Evolutionary conservation across 2,329 filamentous ascomycete species (phyloP).

Genomic region (Xylariales sp.): DNA sequence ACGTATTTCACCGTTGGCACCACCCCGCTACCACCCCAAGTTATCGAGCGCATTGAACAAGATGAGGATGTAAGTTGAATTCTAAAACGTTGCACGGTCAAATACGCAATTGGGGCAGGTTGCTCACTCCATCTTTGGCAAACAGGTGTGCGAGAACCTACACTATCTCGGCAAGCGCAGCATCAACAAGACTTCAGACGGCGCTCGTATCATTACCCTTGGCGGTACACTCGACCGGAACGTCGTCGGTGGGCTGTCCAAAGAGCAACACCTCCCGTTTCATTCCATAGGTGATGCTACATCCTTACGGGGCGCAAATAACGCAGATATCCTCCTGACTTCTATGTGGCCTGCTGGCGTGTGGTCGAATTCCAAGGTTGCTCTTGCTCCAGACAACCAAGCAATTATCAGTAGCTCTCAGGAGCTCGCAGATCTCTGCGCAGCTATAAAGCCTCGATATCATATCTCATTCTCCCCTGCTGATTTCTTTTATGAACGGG

Average conservation of each 20-base stretch:
- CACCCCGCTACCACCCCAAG: slow-evolving; percentile 62
- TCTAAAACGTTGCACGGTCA: too few species aligned
- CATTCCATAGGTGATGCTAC: slow-evolving; percentile 77
- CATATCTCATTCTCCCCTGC: slow-evolving; percentile 70
- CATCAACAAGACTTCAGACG: slow-evolving; percentile 84
- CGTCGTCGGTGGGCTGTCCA: slow-evolving; percentile 57
- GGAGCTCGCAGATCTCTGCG: slow-evolving; percentile 73
- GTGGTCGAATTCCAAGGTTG: slow-evolving; percentile 61
- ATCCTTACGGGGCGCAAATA: slow-evolving; percentile 69
- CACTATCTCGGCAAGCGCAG: slow-evolving; percentile 86
- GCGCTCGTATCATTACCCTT: slow-evolving; percentile 79
- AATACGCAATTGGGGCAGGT: too few species aligned
- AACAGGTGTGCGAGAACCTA: slow-evolving; percentile 82
- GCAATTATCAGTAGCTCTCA: slow-evolving; percentile 51
- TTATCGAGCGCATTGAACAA: slow-evolving; percentile 70
- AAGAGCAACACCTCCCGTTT: slow-evolving; percentile 70
- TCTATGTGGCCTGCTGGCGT: slow-evolving; percentile 78
- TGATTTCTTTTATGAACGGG: slow-evolving; percentile 78
- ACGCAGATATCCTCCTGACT: slow-evolving; percentile 83
- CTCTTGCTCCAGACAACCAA: slow-evolving; percentile 49
- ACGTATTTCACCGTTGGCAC: slow-evolving; percentile 88
- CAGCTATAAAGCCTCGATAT: slow-evolving; percentile 81
- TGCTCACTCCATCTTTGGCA: not conserved
- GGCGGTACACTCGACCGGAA: slow-evolving; percentile 68
- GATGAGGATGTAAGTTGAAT: slow-evolving; percentile 53